phyloP scores from a whole-genome alignment of 768 basidiomycete species.

The Lactarius hatsudake region DNA sequence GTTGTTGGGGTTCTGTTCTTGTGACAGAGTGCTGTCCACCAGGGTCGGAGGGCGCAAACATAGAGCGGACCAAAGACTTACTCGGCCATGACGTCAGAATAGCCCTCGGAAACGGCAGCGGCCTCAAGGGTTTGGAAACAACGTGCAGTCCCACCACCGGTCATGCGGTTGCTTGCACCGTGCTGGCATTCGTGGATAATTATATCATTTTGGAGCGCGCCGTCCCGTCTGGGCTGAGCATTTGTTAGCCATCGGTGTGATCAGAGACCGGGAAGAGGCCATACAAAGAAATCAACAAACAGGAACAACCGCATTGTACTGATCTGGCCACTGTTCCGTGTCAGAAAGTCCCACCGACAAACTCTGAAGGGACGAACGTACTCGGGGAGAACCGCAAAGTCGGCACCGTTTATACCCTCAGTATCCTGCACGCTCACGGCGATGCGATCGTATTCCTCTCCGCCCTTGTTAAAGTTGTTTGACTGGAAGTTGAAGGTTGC shows the following conservation, averaged over 20 bases:
- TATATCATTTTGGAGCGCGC: constrained; percentile 60
- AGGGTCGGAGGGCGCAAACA: constrained; percentile 9
- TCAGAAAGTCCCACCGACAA: neutral
- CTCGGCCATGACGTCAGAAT: constrained; percentile 37
- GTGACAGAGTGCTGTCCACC: constrained; percentile 35
- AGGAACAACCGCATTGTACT: constrained; percentile 46
- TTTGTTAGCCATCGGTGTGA: constrained; percentile 25
- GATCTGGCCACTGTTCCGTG: constrained; percentile 34
- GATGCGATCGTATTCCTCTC: constrained; percentile 46
- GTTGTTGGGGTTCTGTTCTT: constrained; percentile 37
- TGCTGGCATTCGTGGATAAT: constrained; percentile 48
- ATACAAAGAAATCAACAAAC: constrained; percentile 32
- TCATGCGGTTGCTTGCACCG: constrained; percentile 29
- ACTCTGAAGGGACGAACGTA: constrained; percentile 28
- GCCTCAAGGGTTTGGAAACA: constrained; percentile 61
- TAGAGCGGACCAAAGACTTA: constrained; percentile 1
- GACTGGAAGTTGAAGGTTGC: constrained; percentile 58
- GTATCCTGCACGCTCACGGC: constrained; percentile 50
- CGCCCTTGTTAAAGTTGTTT: constrained; percentile 41
- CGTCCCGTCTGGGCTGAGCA: constrained; percentile 55
- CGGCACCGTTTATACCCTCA: constrained; percentile 43
- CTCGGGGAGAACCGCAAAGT: constrained; percentile 46
- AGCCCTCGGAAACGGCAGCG: constrained; percentile 44
- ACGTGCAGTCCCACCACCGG: constrained; percentile 52
- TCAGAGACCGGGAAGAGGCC: constrained; percentile 7